These are phyloP conservation scores for Chalciporus sphaerocephalus DNA, from an alignment of 768 basidiomycete species.

Conservation along the genomic window DNA sequence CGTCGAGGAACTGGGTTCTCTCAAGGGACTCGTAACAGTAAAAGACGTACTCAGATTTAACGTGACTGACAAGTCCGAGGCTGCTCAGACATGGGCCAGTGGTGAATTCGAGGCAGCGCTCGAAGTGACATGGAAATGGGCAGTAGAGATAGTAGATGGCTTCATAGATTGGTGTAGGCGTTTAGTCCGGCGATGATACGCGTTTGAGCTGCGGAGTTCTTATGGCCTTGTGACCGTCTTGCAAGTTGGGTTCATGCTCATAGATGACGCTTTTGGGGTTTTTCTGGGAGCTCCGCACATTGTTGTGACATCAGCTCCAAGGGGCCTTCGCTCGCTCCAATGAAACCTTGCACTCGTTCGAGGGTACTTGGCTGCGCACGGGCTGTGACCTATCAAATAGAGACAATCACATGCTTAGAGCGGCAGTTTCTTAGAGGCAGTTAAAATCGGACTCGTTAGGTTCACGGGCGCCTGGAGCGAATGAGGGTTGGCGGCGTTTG, in stretches of 20 bases:
- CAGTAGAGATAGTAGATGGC: constrained; percentile 35
- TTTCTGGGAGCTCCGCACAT: neutral
- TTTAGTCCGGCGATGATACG: constrained; percentile 20
- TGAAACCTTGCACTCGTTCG: too few relatives aligned
- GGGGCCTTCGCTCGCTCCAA: neutral
- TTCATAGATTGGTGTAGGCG: constrained; percentile 25
- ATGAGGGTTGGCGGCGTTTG: neutral
- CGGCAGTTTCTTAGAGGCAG: neutral
- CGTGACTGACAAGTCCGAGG: constrained; percentile 48
- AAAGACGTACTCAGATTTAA: constrained; percentile 95
- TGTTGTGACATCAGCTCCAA: neutral
- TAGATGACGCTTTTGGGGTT: neutral
- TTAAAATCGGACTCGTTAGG: neutral
- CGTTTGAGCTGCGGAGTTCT: neutral
- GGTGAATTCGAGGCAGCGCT: constrained; percentile 63
- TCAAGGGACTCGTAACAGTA: constrained; percentile 87
- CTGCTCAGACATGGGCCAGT: constrained; percentile 49
- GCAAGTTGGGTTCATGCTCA: neutral
- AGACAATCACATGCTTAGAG: neutral
- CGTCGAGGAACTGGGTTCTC: constrained; percentile 78
- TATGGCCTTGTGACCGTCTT: neutral
- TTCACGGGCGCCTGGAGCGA: too few relatives aligned
- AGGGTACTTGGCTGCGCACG: neutral
- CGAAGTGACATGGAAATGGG: constrained; percentile 59
- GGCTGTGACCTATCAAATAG: neutral